Percentiles rank a stretch among this genome's conserved stretches.
These are phyloP conservation scores for Thelonectria olida DNA, from an alignment of 2,329 filamentous ascomycete genomes.

Conservation along the genomic window DNA sequence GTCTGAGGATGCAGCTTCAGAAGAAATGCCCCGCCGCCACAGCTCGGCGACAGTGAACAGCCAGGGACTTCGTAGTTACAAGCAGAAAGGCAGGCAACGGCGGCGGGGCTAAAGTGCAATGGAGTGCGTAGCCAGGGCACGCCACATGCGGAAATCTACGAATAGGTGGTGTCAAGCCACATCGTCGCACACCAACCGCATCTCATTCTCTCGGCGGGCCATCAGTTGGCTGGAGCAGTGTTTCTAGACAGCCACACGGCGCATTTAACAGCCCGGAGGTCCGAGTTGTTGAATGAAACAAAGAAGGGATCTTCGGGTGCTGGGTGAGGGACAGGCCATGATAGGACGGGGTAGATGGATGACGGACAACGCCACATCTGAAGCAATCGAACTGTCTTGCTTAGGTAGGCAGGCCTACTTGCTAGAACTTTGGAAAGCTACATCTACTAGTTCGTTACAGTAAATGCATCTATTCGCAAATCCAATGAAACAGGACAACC, in stretches of 20 bases:
- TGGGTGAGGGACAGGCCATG: too few relatives aligned
- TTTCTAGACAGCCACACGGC: conserved; percentile 10
- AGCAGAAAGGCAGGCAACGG: neutral
- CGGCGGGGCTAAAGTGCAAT: neutral
- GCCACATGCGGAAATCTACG: conserved; percentile 3
- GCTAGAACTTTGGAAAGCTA: too few relatives aligned
- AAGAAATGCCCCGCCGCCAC: conserved; percentile 22
- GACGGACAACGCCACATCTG: neutral
- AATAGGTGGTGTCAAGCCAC: conserved; percentile 12
- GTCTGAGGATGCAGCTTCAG: neutral
- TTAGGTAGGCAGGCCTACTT: too few relatives aligned
- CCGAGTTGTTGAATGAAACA: neutral
- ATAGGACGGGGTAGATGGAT: too few relatives aligned
- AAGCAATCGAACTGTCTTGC: neutral
- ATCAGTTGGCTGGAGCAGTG: conserved; percentile 4
- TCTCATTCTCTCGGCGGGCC: neutral
- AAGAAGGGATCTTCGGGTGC: too few relatives aligned
- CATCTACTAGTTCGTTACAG: neutral
- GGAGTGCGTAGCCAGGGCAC: too few relatives aligned
- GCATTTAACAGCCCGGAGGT: conserved; percentile 10
- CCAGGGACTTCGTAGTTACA: too few relatives aligned
- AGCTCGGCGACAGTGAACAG: conserved; percentile 7
- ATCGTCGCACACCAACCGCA: conserved; percentile 9
- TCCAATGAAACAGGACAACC: neutral
- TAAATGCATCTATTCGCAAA: neutral